Evolutionary conservation across 768 basidiomycete genomes (phyloP), one percentile per base, ranked within the genome.

Genomic region (Crepidotus variabilis): DNA sequence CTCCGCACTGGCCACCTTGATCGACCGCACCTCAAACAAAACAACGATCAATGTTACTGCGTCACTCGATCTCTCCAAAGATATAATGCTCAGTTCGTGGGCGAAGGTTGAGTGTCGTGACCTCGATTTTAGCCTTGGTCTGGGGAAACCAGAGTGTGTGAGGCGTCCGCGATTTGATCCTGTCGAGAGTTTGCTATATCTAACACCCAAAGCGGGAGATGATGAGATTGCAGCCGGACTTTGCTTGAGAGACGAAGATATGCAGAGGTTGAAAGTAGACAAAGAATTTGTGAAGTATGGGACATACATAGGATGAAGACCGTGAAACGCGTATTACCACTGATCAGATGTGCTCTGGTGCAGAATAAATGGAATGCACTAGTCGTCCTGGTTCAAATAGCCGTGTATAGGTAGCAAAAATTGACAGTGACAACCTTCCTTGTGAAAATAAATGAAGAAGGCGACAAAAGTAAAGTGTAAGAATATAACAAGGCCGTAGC

Each of bases 21-120:
- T 65, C 22, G 7, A 52, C 32, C 61, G 57, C 24, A 9, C 58
- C 11, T 18, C 52, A 21, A 55, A 65, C 45, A 68, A 66, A 34
- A 57, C 23, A 24, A 22, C 10, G 1, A 32, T 58, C 9, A 56
- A 50, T 7, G 53, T 67, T 10, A 63, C 64, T 1, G 68, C 63
- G 18, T 52, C 47, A 1, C 33, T 69, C 7, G 51, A 65, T 47
- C 28, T 56, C 1, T 50, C 57, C 0, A 43, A 36, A n/a, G 69
- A 67, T 35, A 55, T 70, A 54, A 65, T 64, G 66, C 56, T 69
- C 2, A 67, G 65, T 51, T 70, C 67, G 10, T 70, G 67, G 69
- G 63, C 63, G 14, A 65, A 67, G 47, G 54, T 63, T 10, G 45
- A 61, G 22, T 60, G 59, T 43, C 65, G 62, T 51, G 55, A 62